phyloP scores from a whole-genome alignment of 2,329 filamentous ascomycete genomes.

The Aspergillus novoparasiticus region DNA sequence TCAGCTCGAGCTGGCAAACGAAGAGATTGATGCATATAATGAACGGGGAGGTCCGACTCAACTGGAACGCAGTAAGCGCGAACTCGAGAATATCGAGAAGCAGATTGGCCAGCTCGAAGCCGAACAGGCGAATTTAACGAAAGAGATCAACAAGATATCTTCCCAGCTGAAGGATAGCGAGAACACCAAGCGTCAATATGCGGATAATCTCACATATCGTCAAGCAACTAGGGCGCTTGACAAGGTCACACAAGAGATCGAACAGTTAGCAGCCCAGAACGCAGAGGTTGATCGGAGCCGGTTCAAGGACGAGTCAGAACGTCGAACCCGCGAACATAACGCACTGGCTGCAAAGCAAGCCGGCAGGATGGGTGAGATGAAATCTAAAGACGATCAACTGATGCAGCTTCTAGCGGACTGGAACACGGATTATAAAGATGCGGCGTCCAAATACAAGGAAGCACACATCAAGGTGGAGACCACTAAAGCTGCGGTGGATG shows the following conservation, averaged over 20 bases:
- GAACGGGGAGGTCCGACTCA: slow-evolving; percentile 73
- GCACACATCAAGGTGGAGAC: slow-evolving; percentile 87
- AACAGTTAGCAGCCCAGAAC: slow-evolving; percentile 73
- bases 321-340: slow-evolving; percentile 69
- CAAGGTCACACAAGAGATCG: slow-evolving; percentile 68
- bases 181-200: slow-evolving; percentile 81
- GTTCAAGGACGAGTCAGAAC: slow-evolving; percentile 69
- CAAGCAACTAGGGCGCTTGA: slow-evolving; percentile 71
- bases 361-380: slow-evolving; percentile 75
- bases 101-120: slow-evolving; percentile 66
- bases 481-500: slow-evolving; percentile 89
- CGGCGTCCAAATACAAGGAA: slow-evolving; percentile 78
- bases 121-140: slow-evolving; percentile 68
- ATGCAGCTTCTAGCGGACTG: slow-evolving; percentile 73
- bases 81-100: slow-evolving; percentile 68
- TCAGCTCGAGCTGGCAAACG: slow-evolving; percentile 73
- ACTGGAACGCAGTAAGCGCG: slow-evolving; percentile 68
- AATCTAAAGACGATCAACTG: slow-evolving; percentile 81
- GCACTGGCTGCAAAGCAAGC: slow-evolving; percentile 72
- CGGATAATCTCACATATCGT: slow-evolving; percentile 85
- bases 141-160: slow-evolving; percentile 74
- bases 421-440: slow-evolving; percentile 83
- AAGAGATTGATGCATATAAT: slow-evolving; percentile 78
- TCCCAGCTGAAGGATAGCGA: slow-evolving; percentile 78
- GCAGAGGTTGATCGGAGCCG: slow-evolving; percentile 80